Evolutionary conservation across 345 rosid genomes (phyloP).

Genomic region (Citrus medica): DNA sequence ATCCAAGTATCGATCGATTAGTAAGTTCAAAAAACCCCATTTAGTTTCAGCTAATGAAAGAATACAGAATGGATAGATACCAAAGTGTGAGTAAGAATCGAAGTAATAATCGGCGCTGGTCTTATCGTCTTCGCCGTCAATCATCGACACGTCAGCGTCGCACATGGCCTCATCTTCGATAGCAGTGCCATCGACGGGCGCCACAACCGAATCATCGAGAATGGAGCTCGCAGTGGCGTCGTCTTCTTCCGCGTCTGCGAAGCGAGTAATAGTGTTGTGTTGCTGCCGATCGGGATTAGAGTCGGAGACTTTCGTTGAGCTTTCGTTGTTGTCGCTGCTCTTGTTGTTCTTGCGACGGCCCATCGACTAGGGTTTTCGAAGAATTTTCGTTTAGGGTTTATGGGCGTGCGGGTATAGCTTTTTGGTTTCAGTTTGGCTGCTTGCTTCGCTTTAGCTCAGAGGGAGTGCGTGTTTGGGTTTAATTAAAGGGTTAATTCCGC

Average conservation of each 20-base stretch:
- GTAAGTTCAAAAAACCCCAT: not conserved
- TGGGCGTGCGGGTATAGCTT: not conserved
- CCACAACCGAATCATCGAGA: constrained; percentile 30
- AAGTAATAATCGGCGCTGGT: constrained; percentile 99
- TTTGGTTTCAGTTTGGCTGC: too few species aligned
- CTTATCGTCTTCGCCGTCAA: constrained; percentile 48
- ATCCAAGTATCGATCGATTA: not conserved
- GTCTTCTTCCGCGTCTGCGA: constrained; percentile 44
- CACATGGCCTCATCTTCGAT: constrained; percentile 51
- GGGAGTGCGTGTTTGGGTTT: too few species aligned
- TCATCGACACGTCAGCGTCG: constrained; percentile 36
- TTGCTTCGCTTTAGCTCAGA: too few species aligned
- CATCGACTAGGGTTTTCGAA: constrained; percentile 23
- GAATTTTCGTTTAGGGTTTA: constrained; percentile 3
- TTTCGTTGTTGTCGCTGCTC: constrained; percentile 21
- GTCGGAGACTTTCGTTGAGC: constrained; percentile 17
- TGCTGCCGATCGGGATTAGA: constrained; percentile 2
- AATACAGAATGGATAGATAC: constrained; percentile 30
- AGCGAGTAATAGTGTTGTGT: constrained; percentile 44
- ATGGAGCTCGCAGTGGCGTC: constrained; percentile 38
- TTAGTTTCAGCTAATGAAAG: not conserved
- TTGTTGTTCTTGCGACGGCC: constrained; percentile 36
- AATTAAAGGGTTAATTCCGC: too few species aligned
- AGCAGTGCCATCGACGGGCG: constrained; percentile 22
- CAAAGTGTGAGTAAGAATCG: constrained; percentile 98